Percentiles rank a stretch among this genome's conserved stretches.
These are phyloP conservation scores for Malus sieversii DNA, from an alignment of 306 rosid genomes.

Conservation along the genomic window DNA sequence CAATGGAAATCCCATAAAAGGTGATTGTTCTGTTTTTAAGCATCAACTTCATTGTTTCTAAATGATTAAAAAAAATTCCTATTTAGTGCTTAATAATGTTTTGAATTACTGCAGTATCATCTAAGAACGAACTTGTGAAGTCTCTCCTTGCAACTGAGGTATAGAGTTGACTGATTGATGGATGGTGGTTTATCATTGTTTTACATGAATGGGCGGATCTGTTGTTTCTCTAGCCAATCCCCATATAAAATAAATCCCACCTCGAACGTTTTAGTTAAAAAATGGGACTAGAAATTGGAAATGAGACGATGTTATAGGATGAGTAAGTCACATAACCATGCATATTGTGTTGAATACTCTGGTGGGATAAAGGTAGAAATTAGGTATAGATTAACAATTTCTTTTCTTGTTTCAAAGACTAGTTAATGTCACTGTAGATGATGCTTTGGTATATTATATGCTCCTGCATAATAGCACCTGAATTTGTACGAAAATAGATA, in stretches of 20 bases:
- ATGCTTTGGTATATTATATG: background rate
- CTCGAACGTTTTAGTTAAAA: background rate
- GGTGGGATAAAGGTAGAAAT: background rate
- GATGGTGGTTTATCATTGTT: background rate
- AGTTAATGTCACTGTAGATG: background rate
- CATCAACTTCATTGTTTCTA: slow-evolving; percentile 5
- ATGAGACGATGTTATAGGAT: background rate
- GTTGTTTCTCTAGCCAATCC: background rate
- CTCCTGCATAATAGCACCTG: background rate
- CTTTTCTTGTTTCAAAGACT: background rate
- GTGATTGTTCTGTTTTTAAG: slow-evolving; percentile 25
- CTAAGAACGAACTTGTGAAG: slow-evolving; percentile 68
- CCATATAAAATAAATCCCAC: background rate
- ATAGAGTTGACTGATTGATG: slow-evolving; percentile 2
- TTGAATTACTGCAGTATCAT: slow-evolving; percentile 58
- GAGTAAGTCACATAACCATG: background rate
- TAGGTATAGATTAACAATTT: background rate
- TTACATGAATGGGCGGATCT: background rate
- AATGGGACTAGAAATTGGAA: background rate
- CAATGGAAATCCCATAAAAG: slow-evolving; percentile 78
- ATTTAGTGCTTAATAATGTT: slow-evolving; percentile 12
- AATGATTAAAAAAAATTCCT: background rate
- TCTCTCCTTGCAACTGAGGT: slow-evolving; percentile 93
- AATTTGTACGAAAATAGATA: background rate
- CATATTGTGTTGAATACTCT: background rate